Evolutionary conservation across 108 stramenopile species (phyloP).

Genomic region (Parietichytrium sp.): DNA sequence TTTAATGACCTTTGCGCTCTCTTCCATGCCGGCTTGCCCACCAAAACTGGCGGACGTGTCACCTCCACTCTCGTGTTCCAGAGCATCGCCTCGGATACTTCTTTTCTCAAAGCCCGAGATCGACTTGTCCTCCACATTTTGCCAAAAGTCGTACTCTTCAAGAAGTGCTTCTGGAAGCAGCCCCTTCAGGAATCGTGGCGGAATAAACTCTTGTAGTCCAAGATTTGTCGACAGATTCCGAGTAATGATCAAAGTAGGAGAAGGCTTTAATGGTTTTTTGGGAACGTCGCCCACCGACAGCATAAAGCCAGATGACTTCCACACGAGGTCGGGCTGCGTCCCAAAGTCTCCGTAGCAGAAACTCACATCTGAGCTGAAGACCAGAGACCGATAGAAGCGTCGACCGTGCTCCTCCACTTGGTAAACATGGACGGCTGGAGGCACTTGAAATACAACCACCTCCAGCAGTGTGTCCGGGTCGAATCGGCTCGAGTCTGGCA

Average conservation of each 20-base stretch:
- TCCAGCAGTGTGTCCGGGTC: slow-evolving; percentile 96
- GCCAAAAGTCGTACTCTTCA: slow-evolving; percentile 94
- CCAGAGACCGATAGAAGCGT: slow-evolving; percentile 83
- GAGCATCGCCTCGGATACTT: neutral
- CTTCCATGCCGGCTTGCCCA: neutral
- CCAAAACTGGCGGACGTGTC: neutral
- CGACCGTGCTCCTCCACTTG: slow-evolving; percentile 93
- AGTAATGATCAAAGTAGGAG: slow-evolving; percentile 77
- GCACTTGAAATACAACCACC: slow-evolving; percentile 86
- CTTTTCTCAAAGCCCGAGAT: slow-evolving; percentile 70
- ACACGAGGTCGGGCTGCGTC: slow-evolving; percentile 83
- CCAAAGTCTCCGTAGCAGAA: slow-evolving; percentile 81
- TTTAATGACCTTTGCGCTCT: neutral
- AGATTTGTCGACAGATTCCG: slow-evolving; percentile 75
- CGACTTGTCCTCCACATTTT: slow-evolving; percentile 83
- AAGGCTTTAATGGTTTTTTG: slow-evolving; percentile 74
- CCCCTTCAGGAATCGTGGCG: slow-evolving; percentile 81
- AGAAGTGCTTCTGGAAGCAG: slow-evolving; percentile 83
- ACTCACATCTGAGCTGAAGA: slow-evolving; percentile 85
- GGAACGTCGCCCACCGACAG: slow-evolving; percentile 78
- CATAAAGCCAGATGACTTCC: slow-evolving; percentile 76
- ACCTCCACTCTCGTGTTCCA: slow-evolving; percentile 62
- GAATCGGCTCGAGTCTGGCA: slow-evolving; percentile 60
- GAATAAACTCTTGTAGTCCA: slow-evolving; percentile 80
- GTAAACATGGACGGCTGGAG: slow-evolving; percentile 85